These are phyloP conservation scores for Paspalum notatum DNA, from an alignment of 176 grass and related monocot species.

Conservation along the genomic window DNA sequence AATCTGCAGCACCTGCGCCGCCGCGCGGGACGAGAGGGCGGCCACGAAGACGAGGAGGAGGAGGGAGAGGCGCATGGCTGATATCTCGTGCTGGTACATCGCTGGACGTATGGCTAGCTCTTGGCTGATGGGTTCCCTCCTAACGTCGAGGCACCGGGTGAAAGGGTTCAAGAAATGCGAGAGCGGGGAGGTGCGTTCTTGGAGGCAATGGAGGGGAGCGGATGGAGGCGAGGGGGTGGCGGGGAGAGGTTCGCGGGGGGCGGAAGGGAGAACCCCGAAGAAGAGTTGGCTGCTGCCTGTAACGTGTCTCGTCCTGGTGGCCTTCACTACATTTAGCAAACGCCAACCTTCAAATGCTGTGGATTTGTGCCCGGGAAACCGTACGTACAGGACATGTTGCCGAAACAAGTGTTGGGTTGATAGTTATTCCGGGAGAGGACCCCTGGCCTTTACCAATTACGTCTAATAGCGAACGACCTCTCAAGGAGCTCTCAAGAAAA, in stretches of 20 bases:
- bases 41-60: constrained; percentile 30
- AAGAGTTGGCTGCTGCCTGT: background rate
- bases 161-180: constrained; percentile 53
- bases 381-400: background rate
- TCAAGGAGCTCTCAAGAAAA: no score
- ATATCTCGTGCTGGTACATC: background rate
- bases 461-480: no score
- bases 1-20: background rate
- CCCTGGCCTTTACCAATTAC: no score
- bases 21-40: background rate
- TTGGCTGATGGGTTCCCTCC: constrained; percentile 19
- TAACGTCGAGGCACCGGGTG: constrained; percentile 22
- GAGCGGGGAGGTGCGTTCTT: constrained; percentile 1
- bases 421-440: background rate
- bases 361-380: no score
- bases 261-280: background rate
- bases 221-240: constrained; percentile 41
- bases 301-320: constrained; percentile 4
- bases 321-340: constrained; percentile 33
- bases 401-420: background rate
- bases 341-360: background rate
- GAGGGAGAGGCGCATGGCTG: constrained; percentile 48
- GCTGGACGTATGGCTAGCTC: background rate
- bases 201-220: constrained; percentile 39
- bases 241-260: constrained; percentile 38